Conservation (phyloP, 305 asterid species). For the Solanum hybrid region DNA sequence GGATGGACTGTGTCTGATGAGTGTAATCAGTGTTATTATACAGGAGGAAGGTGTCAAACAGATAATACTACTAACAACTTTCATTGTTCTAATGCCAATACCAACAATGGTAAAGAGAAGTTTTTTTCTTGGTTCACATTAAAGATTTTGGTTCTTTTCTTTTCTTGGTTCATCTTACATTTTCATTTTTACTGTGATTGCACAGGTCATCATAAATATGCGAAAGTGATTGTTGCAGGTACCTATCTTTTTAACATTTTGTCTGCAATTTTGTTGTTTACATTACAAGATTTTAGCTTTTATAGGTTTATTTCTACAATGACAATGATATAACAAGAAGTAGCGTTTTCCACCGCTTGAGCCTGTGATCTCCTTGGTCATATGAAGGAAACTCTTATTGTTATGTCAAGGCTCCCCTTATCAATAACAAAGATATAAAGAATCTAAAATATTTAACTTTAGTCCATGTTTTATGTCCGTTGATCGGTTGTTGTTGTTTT, state of each 20-base stretch:
- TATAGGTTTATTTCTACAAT: background rate
- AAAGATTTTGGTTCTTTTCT: background rate
- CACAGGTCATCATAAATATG: background rate
- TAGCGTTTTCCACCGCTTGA: background rate
- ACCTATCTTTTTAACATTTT: background rate
- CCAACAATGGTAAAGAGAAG: background rate
- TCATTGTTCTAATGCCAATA: conserved; percentile 7
- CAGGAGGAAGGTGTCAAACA: conserved; percentile 27
- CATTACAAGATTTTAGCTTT: background rate
- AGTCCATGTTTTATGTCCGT: background rate
- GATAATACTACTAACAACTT: background rate
- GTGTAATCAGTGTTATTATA: conserved; percentile 11
- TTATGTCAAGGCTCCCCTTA: background rate
- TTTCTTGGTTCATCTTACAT: background rate
- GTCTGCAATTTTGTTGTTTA: background rate
- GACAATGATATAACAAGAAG: background rate
- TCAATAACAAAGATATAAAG: background rate
- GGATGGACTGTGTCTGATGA: conserved; percentile 23
- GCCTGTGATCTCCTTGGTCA: background rate
- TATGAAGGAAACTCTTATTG: background rate
- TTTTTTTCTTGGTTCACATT: background rate
- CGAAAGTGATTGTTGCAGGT: background rate
- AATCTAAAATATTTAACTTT: conserved; percentile 5
- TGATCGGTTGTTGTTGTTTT: background rate
- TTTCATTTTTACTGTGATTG: too few species aligned